Evolutionary conservation across 225 moss, liverwort and hornwort species (phyloP), one percentile per base, ranked within the genome.

Genomic region (Pleurozium schreberi): DNA sequence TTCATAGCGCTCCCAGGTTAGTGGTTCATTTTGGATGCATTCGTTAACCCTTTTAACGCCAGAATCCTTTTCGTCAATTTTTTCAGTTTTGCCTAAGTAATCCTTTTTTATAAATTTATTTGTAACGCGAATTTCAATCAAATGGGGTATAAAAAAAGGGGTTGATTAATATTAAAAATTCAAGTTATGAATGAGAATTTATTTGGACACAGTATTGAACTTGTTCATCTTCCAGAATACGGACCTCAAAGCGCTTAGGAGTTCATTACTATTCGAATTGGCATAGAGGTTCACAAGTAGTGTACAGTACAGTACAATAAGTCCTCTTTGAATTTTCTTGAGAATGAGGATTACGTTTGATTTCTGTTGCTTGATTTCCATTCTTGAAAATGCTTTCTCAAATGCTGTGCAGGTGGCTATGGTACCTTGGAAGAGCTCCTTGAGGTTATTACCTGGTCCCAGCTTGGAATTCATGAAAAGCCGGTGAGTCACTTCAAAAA

Each of bases 1-100:
- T 98, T 98, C 93, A 96, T 98, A n/a, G 98, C 98, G 22, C 93
- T 98, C 50, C 98, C 98, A 95, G 96, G 98, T 98, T 65, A 57
- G n/a, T 83, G 53, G 7, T 76, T 61, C 55, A 36, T 73, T 69
- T 89, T 8, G 47, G 53, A 28, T 49, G 23, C 58, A 80, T 18
- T 18, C 19, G 55, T 67, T 6, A 43, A 42, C 12, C 5, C 19
- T 42, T 33, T 5, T 27, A 14, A 42, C 9, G 38, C 10, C 58
- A 40, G 28, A 58, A 23, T 40, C 18, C 10, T 25, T 25, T 23
- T 12, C 23, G 31, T 31, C 68, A 25, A 25, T 14, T 40, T 69
- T 69, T 70, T 25, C 31, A 76, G 12, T 75, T 34, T 36, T 36
- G 10, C 38, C 38, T 38, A 36, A 6, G n/a, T 79, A n/a, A n/a